phyloP scores from a whole-genome alignment of 2,329 filamentous ascomycete species.

The Macrophomina phaseolina region DNA sequence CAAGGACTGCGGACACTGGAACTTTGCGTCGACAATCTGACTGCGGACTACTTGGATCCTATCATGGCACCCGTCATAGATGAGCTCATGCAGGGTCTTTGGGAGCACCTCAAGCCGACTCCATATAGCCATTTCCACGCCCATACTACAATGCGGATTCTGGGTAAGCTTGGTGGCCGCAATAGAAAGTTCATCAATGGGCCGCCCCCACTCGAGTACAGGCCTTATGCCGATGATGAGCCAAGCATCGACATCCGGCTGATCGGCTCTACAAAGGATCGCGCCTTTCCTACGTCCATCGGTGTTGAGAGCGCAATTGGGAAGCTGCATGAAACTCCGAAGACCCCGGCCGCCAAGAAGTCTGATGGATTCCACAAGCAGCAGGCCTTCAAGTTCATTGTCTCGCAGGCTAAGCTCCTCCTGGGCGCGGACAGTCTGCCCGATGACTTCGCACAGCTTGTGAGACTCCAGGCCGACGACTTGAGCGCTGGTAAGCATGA shows the following conservation, averaged over 20 bases:
- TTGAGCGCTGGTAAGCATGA: constrained; percentile 75
- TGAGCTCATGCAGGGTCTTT: constrained; percentile 96
- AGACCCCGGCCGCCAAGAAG: constrained; percentile 63
- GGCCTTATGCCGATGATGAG: constrained; percentile 84
- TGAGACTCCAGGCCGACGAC: constrained; percentile 90
- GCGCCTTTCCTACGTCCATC: constrained; percentile 83
- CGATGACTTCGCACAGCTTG: constrained; percentile 82
- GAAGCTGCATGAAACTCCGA: constrained; percentile 82
- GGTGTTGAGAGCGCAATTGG: constrained; percentile 88
- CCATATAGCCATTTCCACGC: constrained; percentile 98
- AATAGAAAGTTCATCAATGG: constrained; percentile 96
- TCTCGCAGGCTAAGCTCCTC: constrained; percentile 85
- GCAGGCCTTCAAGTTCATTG: constrained; percentile 87
- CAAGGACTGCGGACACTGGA: constrained; percentile 93
- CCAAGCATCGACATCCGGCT: constrained; percentile 88
- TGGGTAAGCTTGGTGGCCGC: constrained; percentile 93
- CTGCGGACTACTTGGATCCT: constrained; percentile 94
- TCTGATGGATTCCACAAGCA: constrained; percentile 90
- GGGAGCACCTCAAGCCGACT: constrained; percentile 90
- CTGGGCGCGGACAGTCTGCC: constrained; percentile 87
- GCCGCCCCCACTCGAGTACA: constrained; percentile 81
- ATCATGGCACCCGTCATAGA: constrained; percentile 99
- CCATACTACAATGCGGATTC: constrained; percentile 95
- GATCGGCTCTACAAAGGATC: constrained; percentile 85
- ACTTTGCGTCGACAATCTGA: constrained; percentile 96